Evolutionary conservation across 2,329 filamentous ascomycete genomes (phyloP).

Genomic region (Verticillium klebahnii): DNA sequence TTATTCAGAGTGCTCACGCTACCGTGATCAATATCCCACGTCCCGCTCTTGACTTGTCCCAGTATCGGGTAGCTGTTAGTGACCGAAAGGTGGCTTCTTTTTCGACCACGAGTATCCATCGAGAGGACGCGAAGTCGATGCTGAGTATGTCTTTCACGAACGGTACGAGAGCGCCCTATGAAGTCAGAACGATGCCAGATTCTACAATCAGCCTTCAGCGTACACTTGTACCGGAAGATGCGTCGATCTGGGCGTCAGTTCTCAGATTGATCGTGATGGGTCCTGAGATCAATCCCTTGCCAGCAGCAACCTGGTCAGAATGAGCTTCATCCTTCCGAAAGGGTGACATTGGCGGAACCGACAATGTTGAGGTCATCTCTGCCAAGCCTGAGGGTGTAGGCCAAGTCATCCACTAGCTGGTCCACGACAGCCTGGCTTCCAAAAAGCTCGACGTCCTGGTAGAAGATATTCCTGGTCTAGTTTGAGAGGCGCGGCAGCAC

Average conservation of each 20-base stretch:
- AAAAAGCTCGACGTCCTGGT: slow-evolving; percentile 70
- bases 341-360: slow-evolving; percentile 15
- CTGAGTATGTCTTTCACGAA: slow-evolving; percentile 40
- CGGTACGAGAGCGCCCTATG: slow-evolving; percentile 59
- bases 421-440: slow-evolving; percentile 65
- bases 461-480: slow-evolving; percentile 66
- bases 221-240: slow-evolving; percentile 22
- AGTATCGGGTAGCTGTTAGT: neutral
- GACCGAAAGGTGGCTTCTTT: slow-evolving; percentile 49
- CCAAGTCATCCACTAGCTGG: slow-evolving; percentile 68
- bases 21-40: neutral
- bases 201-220: neutral
- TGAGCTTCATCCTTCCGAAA: neutral
- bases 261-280: slow-evolving; percentile 41
- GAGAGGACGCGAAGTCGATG: slow-evolving; percentile 42
- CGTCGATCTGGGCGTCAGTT: slow-evolving; percentile 20
- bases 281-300: slow-evolving; percentile 68
- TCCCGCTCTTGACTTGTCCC: neutral
- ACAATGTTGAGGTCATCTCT: slow-evolving; percentile 69
- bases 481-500: neutral
- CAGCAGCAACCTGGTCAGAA: slow-evolving; percentile 59
- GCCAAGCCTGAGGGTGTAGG: slow-evolving; percentile 61
- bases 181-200: neutral
- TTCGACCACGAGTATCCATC: slow-evolving; percentile 71
- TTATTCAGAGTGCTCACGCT: neutral